Percentiles rank a stretch among this genome's conserved stretches.
phyloP scores from a whole-genome alignment of 208 protist genomes.

The Leishmania martiniquensis region DNA sequence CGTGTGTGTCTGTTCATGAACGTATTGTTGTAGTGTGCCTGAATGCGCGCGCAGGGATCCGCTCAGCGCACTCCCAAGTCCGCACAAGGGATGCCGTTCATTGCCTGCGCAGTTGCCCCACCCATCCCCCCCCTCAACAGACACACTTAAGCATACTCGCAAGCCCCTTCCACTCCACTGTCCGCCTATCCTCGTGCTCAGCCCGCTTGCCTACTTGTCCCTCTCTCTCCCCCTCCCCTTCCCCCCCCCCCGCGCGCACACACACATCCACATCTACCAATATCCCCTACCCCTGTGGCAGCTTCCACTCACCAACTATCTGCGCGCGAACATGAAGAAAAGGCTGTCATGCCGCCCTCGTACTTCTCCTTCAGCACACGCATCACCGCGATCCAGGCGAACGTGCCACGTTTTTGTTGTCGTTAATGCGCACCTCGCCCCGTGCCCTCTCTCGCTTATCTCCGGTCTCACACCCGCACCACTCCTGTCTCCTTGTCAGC shows the following conservation, averaged over 20 bases:
- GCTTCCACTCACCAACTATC: background rate
- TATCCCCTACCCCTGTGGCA: background rate
- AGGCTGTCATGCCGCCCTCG: background rate
- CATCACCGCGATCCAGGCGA: background rate
- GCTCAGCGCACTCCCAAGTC: background rate
- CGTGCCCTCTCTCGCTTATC: background rate
- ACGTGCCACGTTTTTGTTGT: background rate
- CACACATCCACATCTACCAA: no score
- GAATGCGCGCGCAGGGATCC: background rate
- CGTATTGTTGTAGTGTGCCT: background rate
- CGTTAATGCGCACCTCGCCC: background rate
- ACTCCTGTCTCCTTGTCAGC: background rate
- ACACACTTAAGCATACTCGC: background rate
- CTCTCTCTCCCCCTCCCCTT: background rate
- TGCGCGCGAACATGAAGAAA: background rate
- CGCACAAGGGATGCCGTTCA: background rate
- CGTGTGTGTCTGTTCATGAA: conserved; percentile 7
- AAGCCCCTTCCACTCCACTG: background rate
- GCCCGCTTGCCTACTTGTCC: background rate
- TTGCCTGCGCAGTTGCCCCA: background rate
- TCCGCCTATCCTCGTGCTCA: background rate
- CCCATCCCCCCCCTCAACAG: background rate
- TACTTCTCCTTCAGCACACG: background rate
- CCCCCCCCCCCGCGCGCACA: no score
- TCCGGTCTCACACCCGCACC: background rate